Evolutionary conservation across 1,284 basidiomycete genomes (phyloP).

Genomic region (Cutaneotrichosporon sp.): DNA sequence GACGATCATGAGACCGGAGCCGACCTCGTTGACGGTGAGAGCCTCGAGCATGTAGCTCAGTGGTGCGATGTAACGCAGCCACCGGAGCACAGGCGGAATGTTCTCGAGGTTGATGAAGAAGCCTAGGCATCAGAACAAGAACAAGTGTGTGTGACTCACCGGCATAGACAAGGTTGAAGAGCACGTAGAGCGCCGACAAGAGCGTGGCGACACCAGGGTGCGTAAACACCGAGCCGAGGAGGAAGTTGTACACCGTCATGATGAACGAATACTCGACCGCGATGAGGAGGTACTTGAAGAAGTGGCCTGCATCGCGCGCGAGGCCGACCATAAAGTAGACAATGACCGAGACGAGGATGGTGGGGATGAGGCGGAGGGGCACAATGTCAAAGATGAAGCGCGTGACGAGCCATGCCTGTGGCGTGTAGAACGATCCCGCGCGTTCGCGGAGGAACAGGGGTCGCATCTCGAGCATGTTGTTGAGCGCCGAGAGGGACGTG

Average conservation of each 20-base stretch:
- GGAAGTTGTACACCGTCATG: slow-evolving; percentile 87
- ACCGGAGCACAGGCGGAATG: slow-evolving; percentile 76
- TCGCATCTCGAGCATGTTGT: slow-evolving; percentile 73
- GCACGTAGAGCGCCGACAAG: slow-evolving; percentile 64
- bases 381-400: slow-evolving; percentile 97
- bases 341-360: slow-evolving; percentile 87
- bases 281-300: slow-evolving; percentile 77
- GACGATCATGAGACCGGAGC: slow-evolving; percentile 69
- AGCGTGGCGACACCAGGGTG: slow-evolving; percentile 86
- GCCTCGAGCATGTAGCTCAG: slow-evolving; percentile 66
- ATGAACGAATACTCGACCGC: slow-evolving; percentile 68
- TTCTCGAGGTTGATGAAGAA: slow-evolving; percentile 68
- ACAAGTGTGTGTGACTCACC: slow-evolving; percentile 41
- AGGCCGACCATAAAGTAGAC: slow-evolving; percentile 93
- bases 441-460: slow-evolving; percentile 81
- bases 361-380: slow-evolving; percentile 89
- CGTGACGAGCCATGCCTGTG: slow-evolving; percentile 65
- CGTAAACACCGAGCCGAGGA: slow-evolving; percentile 69
- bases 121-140: slow-evolving; percentile 14
- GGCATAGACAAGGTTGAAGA: slow-evolving; percentile 74
- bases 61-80: slow-evolving; percentile 64
- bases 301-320: slow-evolving; percentile 59
- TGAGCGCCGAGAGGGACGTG: slow-evolving; percentile 76
- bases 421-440: slow-evolving; percentile 66
- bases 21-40: slow-evolving; percentile 79